phyloP scores from a whole-genome alignment of 2,329 filamentous ascomycete genomes.

The Hypoxylon sp. region DNA sequence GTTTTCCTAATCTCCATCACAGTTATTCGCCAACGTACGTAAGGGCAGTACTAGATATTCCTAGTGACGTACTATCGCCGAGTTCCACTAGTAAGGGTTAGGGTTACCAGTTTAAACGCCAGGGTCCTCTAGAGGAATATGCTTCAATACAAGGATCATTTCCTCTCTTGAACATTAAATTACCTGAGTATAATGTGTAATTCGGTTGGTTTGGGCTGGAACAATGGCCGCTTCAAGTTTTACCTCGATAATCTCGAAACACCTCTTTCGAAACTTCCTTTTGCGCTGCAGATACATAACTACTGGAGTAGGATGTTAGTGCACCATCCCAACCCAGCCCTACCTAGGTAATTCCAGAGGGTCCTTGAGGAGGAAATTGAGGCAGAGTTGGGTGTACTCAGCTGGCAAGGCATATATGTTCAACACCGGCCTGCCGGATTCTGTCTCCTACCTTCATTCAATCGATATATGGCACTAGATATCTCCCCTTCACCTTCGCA shows the following conservation, averaged over 20 bases:
- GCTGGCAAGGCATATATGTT: slow-evolving; percentile 2
- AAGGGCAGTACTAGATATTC: background rate
- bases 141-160: background rate
- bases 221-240: background rate
- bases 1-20: background rate
- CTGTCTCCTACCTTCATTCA: slow-evolving; percentile 30
- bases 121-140: background rate
- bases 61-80: background rate
- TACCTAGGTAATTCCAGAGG: background rate
- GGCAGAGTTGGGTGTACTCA: background rate
- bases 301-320: background rate
- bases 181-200: too few relatives aligned
- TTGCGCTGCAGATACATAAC: background rate
- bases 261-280: background rate
- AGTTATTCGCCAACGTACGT: background rate
- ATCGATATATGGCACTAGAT: too few relatives aligned
- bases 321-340: too few relatives aligned
- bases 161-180: background rate
- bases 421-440: slow-evolving; percentile 19
- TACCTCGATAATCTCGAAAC: background rate
- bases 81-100: background rate
- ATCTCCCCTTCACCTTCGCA: too few relatives aligned
- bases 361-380: background rate
- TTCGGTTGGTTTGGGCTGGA: background rate
- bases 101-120: background rate